Conservation (phyloP, 306 rosid species). For the Dalbergia cultrata region DNA sequence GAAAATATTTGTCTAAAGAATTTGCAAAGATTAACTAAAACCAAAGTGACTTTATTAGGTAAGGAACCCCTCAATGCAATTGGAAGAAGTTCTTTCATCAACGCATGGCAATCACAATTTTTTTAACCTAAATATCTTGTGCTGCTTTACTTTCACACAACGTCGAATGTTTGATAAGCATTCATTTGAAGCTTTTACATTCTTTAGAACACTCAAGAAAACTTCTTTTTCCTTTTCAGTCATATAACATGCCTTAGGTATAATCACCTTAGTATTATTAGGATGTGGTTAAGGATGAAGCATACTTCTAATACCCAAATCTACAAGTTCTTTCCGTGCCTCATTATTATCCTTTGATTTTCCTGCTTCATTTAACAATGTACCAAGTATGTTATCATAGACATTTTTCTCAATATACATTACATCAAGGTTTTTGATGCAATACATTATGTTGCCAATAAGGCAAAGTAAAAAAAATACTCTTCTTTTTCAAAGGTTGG, state of each 20-base stretch:
- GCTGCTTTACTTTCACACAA: conserved; percentile 8
- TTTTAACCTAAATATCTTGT: background rate
- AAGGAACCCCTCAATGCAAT: background rate
- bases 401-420: background rate
- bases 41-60: background rate
- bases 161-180: background rate
- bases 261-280: background rate
- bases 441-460: too few species aligned
- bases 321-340: background rate
- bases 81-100: conserved; percentile 5
- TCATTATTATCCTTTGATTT: conserved; percentile 1
- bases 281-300: background rate
- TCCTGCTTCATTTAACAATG: background rate
- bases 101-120: background rate
- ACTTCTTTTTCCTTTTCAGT: background rate
- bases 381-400: background rate
- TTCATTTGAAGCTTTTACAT: background rate
- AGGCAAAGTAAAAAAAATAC: too few species aligned
- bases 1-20: background rate
- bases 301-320: conserved; percentile 24
- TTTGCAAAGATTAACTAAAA: background rate
- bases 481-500: too few species aligned
- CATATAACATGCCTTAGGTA: conserved; percentile 11
- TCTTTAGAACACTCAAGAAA: conserved; percentile 1
- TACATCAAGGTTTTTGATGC: background rate